Conservation (phyloP, 495 filamentous ascomycete genomes). For the Staphylotrichum tortipilum region DNA sequence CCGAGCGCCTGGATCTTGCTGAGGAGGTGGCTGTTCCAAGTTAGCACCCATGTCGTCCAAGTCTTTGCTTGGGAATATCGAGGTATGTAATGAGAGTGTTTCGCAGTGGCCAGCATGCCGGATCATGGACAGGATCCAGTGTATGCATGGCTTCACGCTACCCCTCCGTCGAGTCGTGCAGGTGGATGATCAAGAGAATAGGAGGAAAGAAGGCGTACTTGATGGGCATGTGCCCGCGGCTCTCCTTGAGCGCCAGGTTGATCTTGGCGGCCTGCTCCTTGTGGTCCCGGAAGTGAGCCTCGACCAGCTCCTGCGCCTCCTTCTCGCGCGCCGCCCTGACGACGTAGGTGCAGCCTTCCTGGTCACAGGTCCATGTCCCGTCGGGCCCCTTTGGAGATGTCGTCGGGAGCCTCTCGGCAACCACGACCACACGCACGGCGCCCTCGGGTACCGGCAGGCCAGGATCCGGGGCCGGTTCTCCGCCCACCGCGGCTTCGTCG, state of each 20-base stretch:
- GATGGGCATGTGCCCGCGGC: conserved; percentile 48
- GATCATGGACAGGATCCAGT: not conserved
- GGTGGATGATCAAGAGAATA: conserved; percentile 5
- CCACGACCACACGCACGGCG: conserved; percentile 30
- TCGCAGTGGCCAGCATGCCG: not conserved
- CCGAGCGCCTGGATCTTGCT: conserved; percentile 36
- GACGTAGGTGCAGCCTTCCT: conserved; percentile 56
- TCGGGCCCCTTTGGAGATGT: conserved; percentile 44
- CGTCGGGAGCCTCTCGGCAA: conserved; percentile 37
- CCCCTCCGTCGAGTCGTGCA: not conserved
- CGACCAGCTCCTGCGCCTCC: conserved; percentile 50
- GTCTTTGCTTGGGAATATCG: not conserved
- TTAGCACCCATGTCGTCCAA: conserved; percentile 9
- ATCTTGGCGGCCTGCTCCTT: conserved; percentile 53
- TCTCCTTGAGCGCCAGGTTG: conserved; percentile 43
- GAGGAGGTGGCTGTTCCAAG: conserved; percentile 31
- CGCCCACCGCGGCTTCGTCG: conserved; percentile 21
- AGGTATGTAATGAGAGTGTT: not conserved
- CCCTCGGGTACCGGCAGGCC: conserved; percentile 11
- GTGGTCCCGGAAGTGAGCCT: conserved; percentile 57
- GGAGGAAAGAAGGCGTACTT: conserved; percentile 39
- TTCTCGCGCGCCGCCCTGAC: conserved; percentile 51
- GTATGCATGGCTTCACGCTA: too few relatives aligned
- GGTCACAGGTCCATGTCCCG: conserved; percentile 61
- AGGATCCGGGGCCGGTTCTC: conserved; percentile 2